A percentile compares a stretch with the other conserved stretches of the same genome.
Evolutionary conservation across 345 rosid species (phyloP).

Genomic region (Barbarea vulgaris): DNA sequence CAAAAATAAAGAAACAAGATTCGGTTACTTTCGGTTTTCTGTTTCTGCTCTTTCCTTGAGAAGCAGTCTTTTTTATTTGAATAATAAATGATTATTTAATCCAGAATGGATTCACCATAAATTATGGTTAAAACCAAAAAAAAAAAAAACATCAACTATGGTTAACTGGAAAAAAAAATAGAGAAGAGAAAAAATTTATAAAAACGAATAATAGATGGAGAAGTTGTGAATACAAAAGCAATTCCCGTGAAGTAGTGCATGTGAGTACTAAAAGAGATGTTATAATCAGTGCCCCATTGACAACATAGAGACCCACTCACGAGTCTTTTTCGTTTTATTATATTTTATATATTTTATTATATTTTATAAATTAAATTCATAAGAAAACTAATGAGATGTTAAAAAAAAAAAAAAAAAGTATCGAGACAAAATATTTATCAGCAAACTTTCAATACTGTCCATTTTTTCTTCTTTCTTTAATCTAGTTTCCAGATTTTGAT

Average conservation of each 20-base stretch:
- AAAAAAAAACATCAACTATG: too few relatives aligned
- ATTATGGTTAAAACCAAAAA: not conserved
- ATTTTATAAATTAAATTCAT: not conserved
- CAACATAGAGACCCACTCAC: constrained; percentile 82
- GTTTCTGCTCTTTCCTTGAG: constrained; percentile 31
- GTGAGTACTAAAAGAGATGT: constrained; percentile 86
- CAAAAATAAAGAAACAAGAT: constrained; percentile 25
- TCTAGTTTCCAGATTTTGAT: constrained; percentile 1
- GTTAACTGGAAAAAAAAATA: not conserved
- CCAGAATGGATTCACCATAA: not conserved
- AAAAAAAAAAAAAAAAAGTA: too few relatives aligned
- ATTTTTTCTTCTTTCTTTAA: not conserved
- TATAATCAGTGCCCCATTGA: constrained; percentile 68
- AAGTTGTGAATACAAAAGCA: constrained; percentile 51
- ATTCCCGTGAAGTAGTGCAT: constrained; percentile 93
- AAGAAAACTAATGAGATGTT: not conserved
- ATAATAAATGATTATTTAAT: constrained; percentile 12
- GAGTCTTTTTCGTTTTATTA: constrained; percentile 49
- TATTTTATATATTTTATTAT: not conserved
- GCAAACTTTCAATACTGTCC: not conserved
- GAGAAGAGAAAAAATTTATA: not conserved
- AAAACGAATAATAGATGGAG: constrained; percentile 35
- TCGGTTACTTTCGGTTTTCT: constrained; percentile 40
- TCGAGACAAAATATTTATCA: not conserved
- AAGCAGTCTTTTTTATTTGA: constrained; percentile 8